These are phyloP conservation scores for Leishmania tarentolae DNA, from an alignment of 208 protist genomes.

Conservation along the genomic window DNA sequence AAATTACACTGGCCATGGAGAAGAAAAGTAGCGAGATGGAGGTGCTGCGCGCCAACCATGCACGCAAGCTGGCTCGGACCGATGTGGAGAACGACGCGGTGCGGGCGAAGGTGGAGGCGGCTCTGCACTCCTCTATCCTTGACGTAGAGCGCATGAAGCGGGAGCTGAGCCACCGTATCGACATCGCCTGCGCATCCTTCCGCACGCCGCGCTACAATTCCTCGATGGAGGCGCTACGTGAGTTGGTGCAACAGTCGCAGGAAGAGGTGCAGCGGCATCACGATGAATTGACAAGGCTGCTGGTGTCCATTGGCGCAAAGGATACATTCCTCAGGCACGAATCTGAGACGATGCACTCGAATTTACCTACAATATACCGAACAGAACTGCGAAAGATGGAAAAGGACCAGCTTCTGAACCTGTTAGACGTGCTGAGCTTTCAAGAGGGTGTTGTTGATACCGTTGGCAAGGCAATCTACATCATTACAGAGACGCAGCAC, in stretches of 20 bases:
- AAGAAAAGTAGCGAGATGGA: slow-evolving; percentile 58
- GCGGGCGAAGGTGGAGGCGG: slow-evolving; percentile 57
- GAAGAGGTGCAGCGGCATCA: slow-evolving; percentile 76
- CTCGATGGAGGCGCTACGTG: slow-evolving; percentile 70
- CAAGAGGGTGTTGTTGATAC: slow-evolving; percentile 77
- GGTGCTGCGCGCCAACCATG: slow-evolving; percentile 55
- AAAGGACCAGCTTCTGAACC: slow-evolving; percentile 78
- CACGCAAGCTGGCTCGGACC: slow-evolving; percentile 51
- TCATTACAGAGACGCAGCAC: slow-evolving; percentile 53
- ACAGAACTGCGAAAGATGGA: slow-evolving; percentile 65
- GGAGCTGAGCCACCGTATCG: slow-evolving; percentile 68
- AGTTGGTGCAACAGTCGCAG: slow-evolving; percentile 55
- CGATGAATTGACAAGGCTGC: slow-evolving; percentile 69
- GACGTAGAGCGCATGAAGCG: slow-evolving; percentile 82
- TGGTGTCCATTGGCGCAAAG: slow-evolving; percentile 78
- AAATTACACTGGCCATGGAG: slow-evolving; percentile 58
- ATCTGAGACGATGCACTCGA: slow-evolving; percentile 83
- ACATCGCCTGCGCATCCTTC: slow-evolving; percentile 61
- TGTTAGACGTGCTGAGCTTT: slow-evolving; percentile 84
- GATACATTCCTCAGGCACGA: slow-evolving; percentile 70
- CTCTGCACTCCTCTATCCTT: slow-evolving; percentile 42
- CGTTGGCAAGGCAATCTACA: slow-evolving; percentile 80
- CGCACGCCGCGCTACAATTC: slow-evolving; percentile 81
- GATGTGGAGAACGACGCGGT: slow-evolving; percentile 74
- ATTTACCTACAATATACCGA: slow-evolving; percentile 68